Evolutionary conservation across 768 basidiomycete species (phyloP).

Genomic region (Auricularia heimuer): DNA sequence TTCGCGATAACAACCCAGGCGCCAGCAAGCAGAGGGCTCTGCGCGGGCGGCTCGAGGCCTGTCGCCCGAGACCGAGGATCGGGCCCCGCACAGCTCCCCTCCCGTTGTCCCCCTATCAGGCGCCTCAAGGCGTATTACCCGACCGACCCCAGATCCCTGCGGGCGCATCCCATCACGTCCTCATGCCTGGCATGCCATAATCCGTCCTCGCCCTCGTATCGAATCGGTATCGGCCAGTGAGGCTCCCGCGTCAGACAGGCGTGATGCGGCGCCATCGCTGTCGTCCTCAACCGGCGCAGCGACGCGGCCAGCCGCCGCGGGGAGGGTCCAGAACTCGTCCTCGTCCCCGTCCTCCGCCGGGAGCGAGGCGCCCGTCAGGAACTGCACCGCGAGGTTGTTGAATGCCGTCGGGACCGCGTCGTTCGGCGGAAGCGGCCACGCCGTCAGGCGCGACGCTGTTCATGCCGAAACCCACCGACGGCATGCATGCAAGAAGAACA

Average conservation of each 20-base stretch:
- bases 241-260: constrained; percentile 22
- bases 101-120: not conserved
- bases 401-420: constrained; percentile 49
- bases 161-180: not conserved
- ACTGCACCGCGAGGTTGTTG: constrained; percentile 57
- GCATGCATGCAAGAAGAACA: not conserved
- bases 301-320: constrained; percentile 5
- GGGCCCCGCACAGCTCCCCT: not conserved
- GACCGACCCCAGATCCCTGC: not conserved
- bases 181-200: not conserved
- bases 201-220: constrained; percentile 2
- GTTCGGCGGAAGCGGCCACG: constrained; percentile 40
- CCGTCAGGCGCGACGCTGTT: constrained; percentile 40
- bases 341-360: constrained; percentile 19
- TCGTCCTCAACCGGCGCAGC: constrained; percentile 5
- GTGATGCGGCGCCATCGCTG: constrained; percentile 15
- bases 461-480: not conserved
- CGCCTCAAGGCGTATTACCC: not conserved
- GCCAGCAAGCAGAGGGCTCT: not conserved
- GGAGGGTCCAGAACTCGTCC: constrained; percentile 20
- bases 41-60: not conserved
- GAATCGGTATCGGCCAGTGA: constrained; percentile 16
- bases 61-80: not conserved
- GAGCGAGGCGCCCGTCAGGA: constrained; percentile 18
- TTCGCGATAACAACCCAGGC: not conserved